Base-by-base conservation (phyloP, 306 rosid species). In the Pachyrhizus erosus region DNA sequence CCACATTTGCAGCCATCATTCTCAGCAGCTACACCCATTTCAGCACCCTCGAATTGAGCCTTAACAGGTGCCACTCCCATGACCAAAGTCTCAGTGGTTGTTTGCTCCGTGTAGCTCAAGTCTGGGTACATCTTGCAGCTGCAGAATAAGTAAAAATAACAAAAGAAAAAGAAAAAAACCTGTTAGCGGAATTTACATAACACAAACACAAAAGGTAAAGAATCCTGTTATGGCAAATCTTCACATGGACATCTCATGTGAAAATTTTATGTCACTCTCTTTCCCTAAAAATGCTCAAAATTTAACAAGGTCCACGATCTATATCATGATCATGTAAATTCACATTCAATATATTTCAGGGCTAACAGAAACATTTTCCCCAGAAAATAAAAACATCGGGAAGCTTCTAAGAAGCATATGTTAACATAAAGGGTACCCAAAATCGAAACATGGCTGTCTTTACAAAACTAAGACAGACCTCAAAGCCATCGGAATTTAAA, bases 1-100 rank as follows among this genome's bases (percentile, higher is more conserved):
- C 97, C 94, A 52, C 98, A 94, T 84, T 89, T 91, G 95, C 98
- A 94, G 14, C 92, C 92, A 48, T 27, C 93, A 29, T 78, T 80
- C 84, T 85, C 97, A 12, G 88, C 91, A 0, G 24, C 80, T 29
- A 62, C 85, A 12, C 86, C 89, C 89, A 88, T 86, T 79, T 91
- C 98, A 72, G 89, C 68, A 39, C 87, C 86, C 52, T 86, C 95
- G 1, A 83, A 76, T 26, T 87, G 80, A 1, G 91, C 52, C 80
- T 67, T 87, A 0, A 17, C 70, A 1, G 97, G 86, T 45, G 89
- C 92, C 39, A 93, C 88, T 11, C 97, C 92, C 82, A 89, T 34
- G 0, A 92, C 68, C 33, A 87, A 78, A 5, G 88, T 86, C 88
- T 88, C 89, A 0, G 85, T 48, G 52, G 84, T 75, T 18, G 85